Evolutionary conservation across 2,329 filamentous ascomycete species (phyloP), one percentile per base, ranked within the genome.

Genomic region (Penicillium sclerotiorum): DNA sequence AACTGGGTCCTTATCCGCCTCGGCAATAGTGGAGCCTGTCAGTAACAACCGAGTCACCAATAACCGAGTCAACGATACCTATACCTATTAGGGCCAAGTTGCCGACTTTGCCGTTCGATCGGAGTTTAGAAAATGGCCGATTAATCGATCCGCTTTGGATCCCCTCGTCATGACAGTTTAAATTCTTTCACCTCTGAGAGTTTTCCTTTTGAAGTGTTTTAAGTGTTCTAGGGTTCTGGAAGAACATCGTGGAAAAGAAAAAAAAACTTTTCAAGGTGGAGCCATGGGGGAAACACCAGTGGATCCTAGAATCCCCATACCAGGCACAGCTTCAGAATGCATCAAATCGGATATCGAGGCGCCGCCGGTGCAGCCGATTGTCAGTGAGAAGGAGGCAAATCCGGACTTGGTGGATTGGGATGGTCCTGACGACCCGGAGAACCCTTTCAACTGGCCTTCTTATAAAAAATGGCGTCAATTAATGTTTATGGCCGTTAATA

Each of bases 401-500:
- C 18, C 35, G n/a, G 21, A 50, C 41, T n/a, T 54, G 6, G 47
- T 54, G 3, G 51, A 54, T 28, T 55, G 39, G 30, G 59, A 66
- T 43, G 65, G 65, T 0, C 62, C 61, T 3, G 58, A 69, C 41
- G 68, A 70, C 47, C 57, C 58, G 8, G 59, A 62, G 22, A 69
- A 68, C 30, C 65, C 67, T 8, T 50, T 66, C 42, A 69, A 70
- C 49, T 70, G 68, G 65, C 32, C 66, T 5, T 49, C 48, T 1
- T 49, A 40, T 41, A 63, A 61, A 43, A 69, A 69, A 50, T 36
- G 33, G 20, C 53, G 49, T 18, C 50, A 58, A 15, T 21, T 60
- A 43, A 47, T 52, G 15, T 37, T 54, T 32, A 60, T 65, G 61
- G 54, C 60, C 1, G 47, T 60, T 18, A 66, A 63, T 20, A 47